These are phyloP conservation scores for Suhomyces chickasaworum DNA, from an alignment of 1,139 yeast species.

Conservation along the genomic window DNA sequence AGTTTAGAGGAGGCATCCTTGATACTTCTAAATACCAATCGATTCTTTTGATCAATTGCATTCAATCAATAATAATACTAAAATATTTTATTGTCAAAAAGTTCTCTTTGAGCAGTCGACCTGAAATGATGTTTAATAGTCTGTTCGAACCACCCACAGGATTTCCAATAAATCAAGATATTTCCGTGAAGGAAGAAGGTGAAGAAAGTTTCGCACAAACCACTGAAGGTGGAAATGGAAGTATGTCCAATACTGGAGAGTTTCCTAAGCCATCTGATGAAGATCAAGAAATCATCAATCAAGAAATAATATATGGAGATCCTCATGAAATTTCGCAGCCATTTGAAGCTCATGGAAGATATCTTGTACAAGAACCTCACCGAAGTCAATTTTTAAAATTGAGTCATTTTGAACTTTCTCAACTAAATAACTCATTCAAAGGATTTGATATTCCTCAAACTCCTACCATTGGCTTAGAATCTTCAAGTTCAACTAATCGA, in stretches of 20 bases:
- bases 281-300: conserved; percentile 16
- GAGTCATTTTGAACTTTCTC: conserved; percentile 30
- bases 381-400: conserved; percentile 17
- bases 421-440: conserved; percentile 28
- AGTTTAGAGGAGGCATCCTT: conserved; percentile 19
- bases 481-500: conserved; percentile 1
- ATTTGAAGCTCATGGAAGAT: background rate
- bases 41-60: conserved; percentile 27
- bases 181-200: conserved; percentile 3
- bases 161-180: background rate
- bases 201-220: background rate
- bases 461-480: background rate
- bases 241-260: background rate
- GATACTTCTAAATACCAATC: conserved; percentile 20
- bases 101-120: conserved; percentile 11
- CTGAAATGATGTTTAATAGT: conserved; percentile 4
- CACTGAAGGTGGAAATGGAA: background rate
- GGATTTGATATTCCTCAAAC: conserved; percentile 29
- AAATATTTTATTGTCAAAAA: conserved; percentile 32
- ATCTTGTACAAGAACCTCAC: background rate
- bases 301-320: conserved; percentile 18
- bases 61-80: conserved; percentile 36
- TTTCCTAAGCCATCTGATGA: background rate
- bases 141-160: conserved; percentile 3
- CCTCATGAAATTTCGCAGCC: conserved; percentile 4